phyloP scores from a whole-genome alignment of 305 asterid genomes.

The Striga hermonthica region DNA sequence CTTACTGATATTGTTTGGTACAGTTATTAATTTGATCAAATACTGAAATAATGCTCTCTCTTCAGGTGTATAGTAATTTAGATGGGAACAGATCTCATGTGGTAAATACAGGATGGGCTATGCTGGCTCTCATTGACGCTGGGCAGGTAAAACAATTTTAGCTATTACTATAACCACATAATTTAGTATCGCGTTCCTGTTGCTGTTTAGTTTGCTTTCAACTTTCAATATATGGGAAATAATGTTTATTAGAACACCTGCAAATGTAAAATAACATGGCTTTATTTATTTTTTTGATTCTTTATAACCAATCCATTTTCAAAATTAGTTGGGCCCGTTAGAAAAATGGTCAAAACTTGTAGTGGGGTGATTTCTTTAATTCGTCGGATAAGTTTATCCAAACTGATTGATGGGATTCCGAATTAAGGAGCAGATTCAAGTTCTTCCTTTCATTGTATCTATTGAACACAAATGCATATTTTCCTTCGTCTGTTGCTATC shows the following conservation, averaged over 20 bases:
- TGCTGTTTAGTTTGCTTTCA: slow-evolving; percentile 25
- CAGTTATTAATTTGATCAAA: neutral
- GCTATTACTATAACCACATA: neutral
- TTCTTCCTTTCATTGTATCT: neutral
- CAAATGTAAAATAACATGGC: neutral
- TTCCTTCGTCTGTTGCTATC: slow-evolving; percentile 23
- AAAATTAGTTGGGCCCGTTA: too few relatives aligned
- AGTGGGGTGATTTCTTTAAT: too few relatives aligned
- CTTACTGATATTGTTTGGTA: neutral
- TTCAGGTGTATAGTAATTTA: slow-evolving; percentile 76
- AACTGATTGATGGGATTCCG: slow-evolving; percentile 10
- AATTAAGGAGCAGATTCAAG: neutral
- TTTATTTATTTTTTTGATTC: too few relatives aligned
- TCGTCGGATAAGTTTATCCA: slow-evolving; percentile 8
- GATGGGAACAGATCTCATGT: slow-evolving; percentile 78
- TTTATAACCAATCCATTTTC: too few relatives aligned
- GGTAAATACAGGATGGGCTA: slow-evolving; percentile 85
- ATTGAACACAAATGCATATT: neutral
- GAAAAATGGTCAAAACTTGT: too few relatives aligned
- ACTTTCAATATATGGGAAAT: slow-evolving; percentile 1
- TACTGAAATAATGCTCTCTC: slow-evolving; percentile 25
- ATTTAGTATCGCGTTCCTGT: neutral
- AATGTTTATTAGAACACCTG: slow-evolving; percentile 1
- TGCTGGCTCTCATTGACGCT: slow-evolving; percentile 81
- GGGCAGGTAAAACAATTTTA: slow-evolving; percentile 58